Conservation (phyloP, 441 rosid genomes). For the Adansonia rubrostipa region DNA sequence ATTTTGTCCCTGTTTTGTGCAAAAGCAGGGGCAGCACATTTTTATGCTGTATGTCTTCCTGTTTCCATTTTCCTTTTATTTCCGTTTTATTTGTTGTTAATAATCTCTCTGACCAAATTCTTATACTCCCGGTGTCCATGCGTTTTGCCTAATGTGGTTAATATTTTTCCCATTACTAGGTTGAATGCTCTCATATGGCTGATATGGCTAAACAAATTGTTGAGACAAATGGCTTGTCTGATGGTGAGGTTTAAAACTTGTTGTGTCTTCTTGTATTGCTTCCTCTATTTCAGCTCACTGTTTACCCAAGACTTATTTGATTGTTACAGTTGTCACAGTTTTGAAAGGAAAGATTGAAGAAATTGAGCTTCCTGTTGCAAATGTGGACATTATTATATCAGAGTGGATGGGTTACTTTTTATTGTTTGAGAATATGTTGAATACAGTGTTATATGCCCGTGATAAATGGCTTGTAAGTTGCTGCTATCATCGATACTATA, state of each 20-base stretch:
- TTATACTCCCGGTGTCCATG: not conserved
- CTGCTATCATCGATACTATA: not conserved
- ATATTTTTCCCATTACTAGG: slow-evolving; percentile 45
- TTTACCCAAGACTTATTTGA: slow-evolving; percentile 8
- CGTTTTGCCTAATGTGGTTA: slow-evolving; percentile 22
- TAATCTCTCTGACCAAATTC: not conserved
- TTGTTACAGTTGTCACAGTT: slow-evolving; percentile 77
- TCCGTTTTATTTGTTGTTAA: not conserved
- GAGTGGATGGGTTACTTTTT: slow-evolving; percentile 99
- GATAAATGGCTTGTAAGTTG: slow-evolving; percentile 98
- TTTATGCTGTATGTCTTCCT: slow-evolving; percentile 69
- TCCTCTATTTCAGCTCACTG: slow-evolving; percentile 10
- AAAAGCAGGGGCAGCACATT: slow-evolving; percentile 94
- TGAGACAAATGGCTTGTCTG: slow-evolving; percentile 77
- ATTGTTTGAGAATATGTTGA: slow-evolving; percentile 92
- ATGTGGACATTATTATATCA: slow-evolving; percentile 95
- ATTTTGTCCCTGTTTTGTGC: slow-evolving; percentile 97
- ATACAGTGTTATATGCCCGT: slow-evolving; percentile 91
- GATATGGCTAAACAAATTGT: slow-evolving; percentile 95
- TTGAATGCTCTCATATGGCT: slow-evolving; percentile 97
- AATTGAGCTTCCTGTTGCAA: slow-evolving; percentile 80
- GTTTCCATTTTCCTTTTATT: not conserved
- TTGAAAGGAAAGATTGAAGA: slow-evolving; percentile 98
- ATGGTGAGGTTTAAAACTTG: slow-evolving; percentile 50
- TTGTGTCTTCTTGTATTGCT: not conserved